Conservation (phyloP, 73 alveolate species). For the Effrenium voratum region DNA sequence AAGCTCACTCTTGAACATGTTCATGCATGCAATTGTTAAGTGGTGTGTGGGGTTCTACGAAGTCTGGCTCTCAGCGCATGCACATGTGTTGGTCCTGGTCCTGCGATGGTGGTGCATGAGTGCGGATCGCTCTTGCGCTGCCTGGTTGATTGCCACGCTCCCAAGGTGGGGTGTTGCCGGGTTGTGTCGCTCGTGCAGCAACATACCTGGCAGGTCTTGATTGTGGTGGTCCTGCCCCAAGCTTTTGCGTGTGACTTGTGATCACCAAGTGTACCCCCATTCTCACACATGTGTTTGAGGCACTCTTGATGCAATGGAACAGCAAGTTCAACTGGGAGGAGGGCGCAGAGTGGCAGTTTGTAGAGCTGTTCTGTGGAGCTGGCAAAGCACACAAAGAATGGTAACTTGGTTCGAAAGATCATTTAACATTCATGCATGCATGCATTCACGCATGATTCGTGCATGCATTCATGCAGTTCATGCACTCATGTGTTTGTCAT, state of each 20-base stretch:
- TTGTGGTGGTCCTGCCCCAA: not conserved
- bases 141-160: not conserved
- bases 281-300: not conserved
- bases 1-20: no score
- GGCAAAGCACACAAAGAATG: not conserved
- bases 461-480: no score
- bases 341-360: not conserved
- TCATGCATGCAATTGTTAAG: no score
- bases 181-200: not conserved
- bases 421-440: no score
- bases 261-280: not conserved
- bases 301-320: not conserved
- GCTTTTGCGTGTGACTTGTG: not conserved
- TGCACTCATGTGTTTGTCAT: no score
- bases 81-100: not conserved
- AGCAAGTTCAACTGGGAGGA: not conserved
- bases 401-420: no score
- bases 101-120: not conserved
- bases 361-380: slow-evolving; percentile 17
- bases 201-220: not conserved
- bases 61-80: no score
- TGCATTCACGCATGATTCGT: no score
- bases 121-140: not conserved
- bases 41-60: no score
- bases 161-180: not conserved